Percentiles rank a stretch among this genome's conserved stretches.
Evolutionary conservation across 2,329 filamentous ascomycete genomes (phyloP).

Genomic region (Reticulascus tulasneorum): DNA sequence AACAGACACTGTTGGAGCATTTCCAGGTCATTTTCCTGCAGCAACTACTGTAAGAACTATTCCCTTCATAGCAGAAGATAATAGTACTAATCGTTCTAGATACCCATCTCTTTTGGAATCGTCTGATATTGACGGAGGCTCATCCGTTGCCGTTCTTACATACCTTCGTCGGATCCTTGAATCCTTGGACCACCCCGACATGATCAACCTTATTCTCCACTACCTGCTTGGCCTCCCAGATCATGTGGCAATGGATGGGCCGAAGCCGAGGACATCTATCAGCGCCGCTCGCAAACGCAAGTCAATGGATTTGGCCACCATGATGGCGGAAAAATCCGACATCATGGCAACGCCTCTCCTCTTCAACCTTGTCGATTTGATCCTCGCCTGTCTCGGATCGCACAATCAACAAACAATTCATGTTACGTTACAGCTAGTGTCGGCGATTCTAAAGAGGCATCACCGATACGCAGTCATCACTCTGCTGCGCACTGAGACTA

Average conservation of each 20-base stretch:
- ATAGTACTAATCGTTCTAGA: conserved; percentile 38
- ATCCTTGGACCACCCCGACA: conserved; percentile 85
- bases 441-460: conserved; percentile 80
- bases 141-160: conserved; percentile 90
- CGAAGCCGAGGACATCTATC: conserved; percentile 45
- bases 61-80: conserved; percentile 5
- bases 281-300: conserved; percentile 76
- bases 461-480: conserved; percentile 81
- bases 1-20: conserved; percentile 88
- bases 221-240: conserved; percentile 84
- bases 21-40: conserved; percentile 96
- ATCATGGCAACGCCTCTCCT: conserved; percentile 73
- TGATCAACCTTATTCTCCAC: conserved; percentile 89
- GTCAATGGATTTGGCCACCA: conserved; percentile 80
- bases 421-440: conserved; percentile 82
- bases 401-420: conserved; percentile 84
- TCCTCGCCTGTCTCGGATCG: conserved; percentile 80
- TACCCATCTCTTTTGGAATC: conserved; percentile 96
- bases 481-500: conserved; percentile 63
- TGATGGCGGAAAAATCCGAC: conserved; percentile 68
- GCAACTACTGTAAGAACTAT: conserved; percentile 72
- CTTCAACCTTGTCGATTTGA: conserved; percentile 90
- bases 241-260: conserved; percentile 29
- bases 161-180: conserved; percentile 90
- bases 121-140: conserved; percentile 94